phyloP scores from a whole-genome alignment of 2,329 filamentous ascomycete genomes.

The Pyrenochaeta sp. region DNA sequence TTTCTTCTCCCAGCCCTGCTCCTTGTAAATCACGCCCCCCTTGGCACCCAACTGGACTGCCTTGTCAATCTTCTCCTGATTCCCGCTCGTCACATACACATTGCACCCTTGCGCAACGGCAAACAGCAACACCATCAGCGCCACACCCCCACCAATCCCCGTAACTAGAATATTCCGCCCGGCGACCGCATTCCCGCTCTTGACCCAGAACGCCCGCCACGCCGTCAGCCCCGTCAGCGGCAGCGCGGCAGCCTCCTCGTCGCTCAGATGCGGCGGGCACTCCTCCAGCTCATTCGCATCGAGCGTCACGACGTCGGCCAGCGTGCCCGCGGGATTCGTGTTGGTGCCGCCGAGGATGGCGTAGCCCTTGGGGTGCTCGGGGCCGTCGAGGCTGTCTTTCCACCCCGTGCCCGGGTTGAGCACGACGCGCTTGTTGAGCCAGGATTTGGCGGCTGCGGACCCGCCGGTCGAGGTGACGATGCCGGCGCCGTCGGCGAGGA shows the following conservation, averaged over 20 bases:
- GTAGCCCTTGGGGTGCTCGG: slow-evolving; percentile 69
- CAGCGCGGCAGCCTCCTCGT: slow-evolving; percentile 80
- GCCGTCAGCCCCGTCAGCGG: slow-evolving; percentile 86
- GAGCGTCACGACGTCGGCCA: slow-evolving; percentile 76
- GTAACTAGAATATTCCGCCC: slow-evolving; percentile 84
- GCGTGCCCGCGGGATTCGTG: slow-evolving; percentile 70
- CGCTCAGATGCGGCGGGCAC: slow-evolving; percentile 74
- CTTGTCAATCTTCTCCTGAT: slow-evolving; percentile 75
- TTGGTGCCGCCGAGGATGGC: slow-evolving; percentile 74
- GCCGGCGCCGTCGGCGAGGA: slow-evolving; percentile 85
- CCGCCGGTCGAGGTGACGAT: slow-evolving; percentile 71
- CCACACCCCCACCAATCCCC: slow-evolving; percentile 92
- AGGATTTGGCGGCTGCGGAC: slow-evolving; percentile 59
- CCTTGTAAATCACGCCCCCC: slow-evolving; percentile 84
- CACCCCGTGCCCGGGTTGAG: slow-evolving; percentile 81
- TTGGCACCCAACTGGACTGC: slow-evolving; percentile 76
- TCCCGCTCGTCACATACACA: slow-evolving; percentile 83
- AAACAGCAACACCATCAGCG: slow-evolving; percentile 81
- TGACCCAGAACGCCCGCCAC: slow-evolving; percentile 85
- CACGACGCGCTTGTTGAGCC: slow-evolving; percentile 74
- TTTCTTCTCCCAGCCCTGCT: slow-evolving; percentile 81
- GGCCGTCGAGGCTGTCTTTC: slow-evolving; percentile 73
- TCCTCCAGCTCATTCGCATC: slow-evolving; percentile 76
- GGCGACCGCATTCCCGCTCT: slow-evolving; percentile 68
- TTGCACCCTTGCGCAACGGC: slow-evolving; percentile 74